phyloP scores from a whole-genome alignment of 225 moss, liverwort and hornwort genomes.

The Lunularia cruciata region DNA sequence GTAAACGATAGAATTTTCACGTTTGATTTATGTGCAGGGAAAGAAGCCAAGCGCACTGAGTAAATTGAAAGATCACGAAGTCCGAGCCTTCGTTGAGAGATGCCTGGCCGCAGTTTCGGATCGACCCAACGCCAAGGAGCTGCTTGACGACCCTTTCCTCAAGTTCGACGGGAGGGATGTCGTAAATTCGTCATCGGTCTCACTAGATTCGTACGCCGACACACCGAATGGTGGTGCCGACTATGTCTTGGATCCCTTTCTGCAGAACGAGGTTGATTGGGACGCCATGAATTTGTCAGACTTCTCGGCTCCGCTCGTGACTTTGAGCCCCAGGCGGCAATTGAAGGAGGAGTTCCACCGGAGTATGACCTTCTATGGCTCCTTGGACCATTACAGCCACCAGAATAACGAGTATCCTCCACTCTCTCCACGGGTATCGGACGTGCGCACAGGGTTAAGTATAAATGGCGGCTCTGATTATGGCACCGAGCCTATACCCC shows the following conservation, averaged over 20 bases:
- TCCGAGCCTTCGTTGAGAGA: slow-evolving; percentile 80
- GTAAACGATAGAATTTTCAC: no score
- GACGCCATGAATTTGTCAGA: slow-evolving; percentile 41
- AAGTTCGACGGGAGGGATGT: slow-evolving; percentile 37
- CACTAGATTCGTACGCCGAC: neutral
- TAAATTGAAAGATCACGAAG: slow-evolving; percentile 76
- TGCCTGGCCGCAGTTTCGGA: slow-evolving; percentile 72
- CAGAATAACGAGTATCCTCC: no score
- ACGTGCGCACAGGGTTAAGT: no score
- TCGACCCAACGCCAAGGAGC: slow-evolving; percentile 74
- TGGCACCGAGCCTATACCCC: no score
- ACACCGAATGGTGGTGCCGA: slow-evolving; percentile 65
- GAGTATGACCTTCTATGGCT: neutral
- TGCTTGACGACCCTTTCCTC: slow-evolving; percentile 80
- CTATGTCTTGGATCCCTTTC: slow-evolving; percentile 76
- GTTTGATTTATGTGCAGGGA: slow-evolving; percentile 62
- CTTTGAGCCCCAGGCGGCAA: slow-evolving; percentile 1
- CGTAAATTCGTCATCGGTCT: neutral
- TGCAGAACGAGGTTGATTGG: slow-evolving; percentile 55
- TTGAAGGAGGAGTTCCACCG: slow-evolving; percentile 34
- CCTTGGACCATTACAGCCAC: no score
- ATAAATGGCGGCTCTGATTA: no score
- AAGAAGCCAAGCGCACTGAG: slow-evolving; percentile 82
- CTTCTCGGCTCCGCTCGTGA: slow-evolving; percentile 3
- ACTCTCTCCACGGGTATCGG: no score